Conservation (phyloP, 2,329 filamentous ascomycete species). For the Xylaria sp. region DNA sequence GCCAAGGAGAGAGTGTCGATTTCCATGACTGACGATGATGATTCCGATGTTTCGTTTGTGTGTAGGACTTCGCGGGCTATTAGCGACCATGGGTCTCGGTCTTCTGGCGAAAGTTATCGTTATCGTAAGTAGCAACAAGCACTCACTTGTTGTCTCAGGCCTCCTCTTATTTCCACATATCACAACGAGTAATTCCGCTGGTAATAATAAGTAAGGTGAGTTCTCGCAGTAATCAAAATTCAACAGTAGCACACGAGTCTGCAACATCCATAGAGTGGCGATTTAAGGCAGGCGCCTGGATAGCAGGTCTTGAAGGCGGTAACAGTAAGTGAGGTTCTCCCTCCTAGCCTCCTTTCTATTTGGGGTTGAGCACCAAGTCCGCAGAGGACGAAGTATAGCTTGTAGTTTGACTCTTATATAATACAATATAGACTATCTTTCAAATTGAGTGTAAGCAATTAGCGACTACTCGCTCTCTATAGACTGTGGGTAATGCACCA, state of each 20-base stretch:
- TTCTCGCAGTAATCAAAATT: not conserved
- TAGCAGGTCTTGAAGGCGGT: not conserved
- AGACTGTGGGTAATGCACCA: slow-evolving; percentile 21
- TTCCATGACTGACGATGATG: not conserved
- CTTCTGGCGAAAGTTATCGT: not conserved
- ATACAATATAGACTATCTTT: slow-evolving; percentile 29
- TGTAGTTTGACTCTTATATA: slow-evolving; percentile 11
- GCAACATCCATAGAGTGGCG: not conserved
- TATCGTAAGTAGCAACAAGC: slow-evolving; percentile 23
- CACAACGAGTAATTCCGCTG: not conserved
- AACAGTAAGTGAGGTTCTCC: not conserved
- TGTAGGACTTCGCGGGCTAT: slow-evolving; percentile 28
- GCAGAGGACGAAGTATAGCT: not conserved
- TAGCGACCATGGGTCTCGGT: not conserved
- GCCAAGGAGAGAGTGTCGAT: slow-evolving; percentile 2
- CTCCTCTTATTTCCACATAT: not conserved
- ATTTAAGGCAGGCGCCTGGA: not conserved
- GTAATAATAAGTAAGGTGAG: not conserved
- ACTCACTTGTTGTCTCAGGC: not conserved
- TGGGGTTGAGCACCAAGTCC: not conserved
- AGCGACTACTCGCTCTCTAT: slow-evolving; percentile 28
- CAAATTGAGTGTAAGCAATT: slow-evolving; percentile 23
- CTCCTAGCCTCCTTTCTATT: not conserved
- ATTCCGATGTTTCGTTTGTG: slow-evolving; percentile 36
- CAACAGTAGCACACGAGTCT: not conserved